Percentiles rank a stretch among this genome's conserved stretches.
phyloP scores from a whole-genome alignment of 1,284 basidiomycete species.

The Tranzscheliella williamsii region DNA sequence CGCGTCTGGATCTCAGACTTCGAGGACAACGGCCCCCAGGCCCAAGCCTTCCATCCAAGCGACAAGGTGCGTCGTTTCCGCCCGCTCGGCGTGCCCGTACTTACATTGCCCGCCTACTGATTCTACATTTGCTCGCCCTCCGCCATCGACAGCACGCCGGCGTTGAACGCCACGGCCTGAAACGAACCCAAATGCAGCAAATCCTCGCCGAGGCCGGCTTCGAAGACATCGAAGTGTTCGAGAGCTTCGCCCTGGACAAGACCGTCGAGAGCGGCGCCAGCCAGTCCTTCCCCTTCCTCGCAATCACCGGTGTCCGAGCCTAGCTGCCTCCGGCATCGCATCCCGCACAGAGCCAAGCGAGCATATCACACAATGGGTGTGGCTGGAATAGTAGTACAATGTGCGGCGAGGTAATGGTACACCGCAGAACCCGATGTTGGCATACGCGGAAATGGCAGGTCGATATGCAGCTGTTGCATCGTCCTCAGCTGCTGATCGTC shows the following conservation, averaged over 20 bases:
- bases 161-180: conserved; percentile 35
- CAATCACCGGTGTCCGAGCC: conserved; percentile 22
- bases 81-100: background rate
- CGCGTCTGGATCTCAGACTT: conserved; percentile 35
- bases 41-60: conserved; percentile 32
- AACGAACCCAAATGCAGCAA: conserved; percentile 16
- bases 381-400: too few species aligned
- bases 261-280: conserved; percentile 6
- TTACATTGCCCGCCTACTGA: background rate
- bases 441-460: too few species aligned
- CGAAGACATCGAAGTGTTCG: conserved; percentile 26
- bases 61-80: conserved; percentile 15
- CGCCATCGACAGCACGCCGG: conserved; percentile 16
- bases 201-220: conserved; percentile 25
- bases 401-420: too few species aligned
- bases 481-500: too few species aligned
- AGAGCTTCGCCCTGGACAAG: conserved; percentile 33
- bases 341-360: too few species aligned
- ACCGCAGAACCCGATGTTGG: too few species aligned
- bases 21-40: conserved; percentile 19
- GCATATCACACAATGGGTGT: too few species aligned
- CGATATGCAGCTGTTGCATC: too few species aligned
- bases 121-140: background rate
- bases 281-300: conserved; percentile 28
- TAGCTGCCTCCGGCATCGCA: too few species aligned